Evolutionary conservation across 345 rosid species (phyloP).

Genomic region (Moricandia arvensis): DNA sequence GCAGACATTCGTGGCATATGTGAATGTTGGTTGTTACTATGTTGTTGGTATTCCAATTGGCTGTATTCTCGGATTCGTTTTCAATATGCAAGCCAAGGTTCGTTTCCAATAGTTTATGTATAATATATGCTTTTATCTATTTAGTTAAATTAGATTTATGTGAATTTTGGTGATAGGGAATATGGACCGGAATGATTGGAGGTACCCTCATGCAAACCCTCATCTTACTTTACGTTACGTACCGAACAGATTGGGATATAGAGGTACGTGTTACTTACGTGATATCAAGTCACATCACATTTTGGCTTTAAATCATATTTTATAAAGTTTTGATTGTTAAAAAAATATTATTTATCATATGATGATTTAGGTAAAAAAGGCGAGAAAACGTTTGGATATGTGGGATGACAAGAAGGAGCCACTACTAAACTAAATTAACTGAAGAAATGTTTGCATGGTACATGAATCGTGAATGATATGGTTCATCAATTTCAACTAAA

Average conservation of each 20-base stretch:
- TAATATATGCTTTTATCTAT: neutral
- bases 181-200: constrained; percentile 69
- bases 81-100: constrained; percentile 53
- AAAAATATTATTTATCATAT: neutral
- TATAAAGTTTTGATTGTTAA: neutral
- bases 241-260: constrained; percentile 53
- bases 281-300: neutral
- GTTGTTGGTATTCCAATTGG: constrained; percentile 55
- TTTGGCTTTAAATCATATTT: neutral
- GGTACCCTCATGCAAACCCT: constrained; percentile 57
- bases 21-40: constrained; percentile 61
- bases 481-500: neutral
- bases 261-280: constrained; percentile 40
- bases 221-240: constrained; percentile 50
- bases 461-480: neutral
- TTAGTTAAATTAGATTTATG: neutral
- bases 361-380: constrained; percentile 62
- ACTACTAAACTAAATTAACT: constrained; percentile 2
- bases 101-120: neutral
- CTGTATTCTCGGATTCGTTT: constrained; percentile 55
- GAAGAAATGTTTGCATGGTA: neutral
- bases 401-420: constrained; percentile 63
- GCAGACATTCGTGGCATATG: constrained; percentile 67
- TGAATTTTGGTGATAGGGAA: constrained; percentile 41
- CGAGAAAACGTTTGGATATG: constrained; percentile 50